A percentile compares a stretch with the other conserved stretches of the same genome.
phyloP scores from a whole-genome alignment of 805 yeast genomes.

The Sugiyamaella mastotermitis region DNA sequence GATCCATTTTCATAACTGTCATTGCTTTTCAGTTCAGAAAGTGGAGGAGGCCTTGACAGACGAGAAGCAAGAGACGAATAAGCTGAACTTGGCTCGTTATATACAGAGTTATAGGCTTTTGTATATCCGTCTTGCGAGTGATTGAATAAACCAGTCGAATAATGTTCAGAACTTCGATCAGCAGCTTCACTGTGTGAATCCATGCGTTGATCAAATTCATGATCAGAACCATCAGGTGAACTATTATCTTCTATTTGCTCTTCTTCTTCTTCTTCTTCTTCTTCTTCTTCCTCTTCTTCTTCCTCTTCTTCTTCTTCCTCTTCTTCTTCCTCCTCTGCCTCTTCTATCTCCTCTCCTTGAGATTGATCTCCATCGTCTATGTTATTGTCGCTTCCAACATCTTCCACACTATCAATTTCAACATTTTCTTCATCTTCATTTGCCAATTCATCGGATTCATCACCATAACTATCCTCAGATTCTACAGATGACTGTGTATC shows the following conservation, averaged over 20 bases:
- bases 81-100: too few species aligned
- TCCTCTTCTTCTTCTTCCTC: conserved; percentile 9
- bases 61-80: too few species aligned
- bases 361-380: conserved; percentile 1
- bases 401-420: conserved; percentile 3
- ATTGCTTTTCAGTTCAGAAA: too few species aligned
- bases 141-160: too few species aligned
- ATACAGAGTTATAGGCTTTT: too few species aligned
- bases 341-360: conserved; percentile 2
- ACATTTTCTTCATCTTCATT: conserved; percentile 6
- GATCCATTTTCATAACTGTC: too few species aligned
- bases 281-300: conserved; percentile 10
- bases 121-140: too few species aligned
- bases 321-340: not conserved
- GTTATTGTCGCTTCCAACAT: conserved; percentile 6
- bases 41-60: too few species aligned
- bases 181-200: not conserved
- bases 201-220: conserved; percentile 14
- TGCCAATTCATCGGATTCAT: conserved; percentile 1
- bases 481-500: conserved; percentile 4
- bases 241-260: not conserved
- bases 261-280: conserved; percentile 10
- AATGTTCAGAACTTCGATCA: conserved; percentile 12
- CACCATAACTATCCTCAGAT: not conserved
- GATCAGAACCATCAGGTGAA: not conserved